A percentile compares a stretch with the other conserved stretches of the same genome.
Conservation (phyloP, 345 rosid species). For the Melaleuca quinquenervia region DNA sequence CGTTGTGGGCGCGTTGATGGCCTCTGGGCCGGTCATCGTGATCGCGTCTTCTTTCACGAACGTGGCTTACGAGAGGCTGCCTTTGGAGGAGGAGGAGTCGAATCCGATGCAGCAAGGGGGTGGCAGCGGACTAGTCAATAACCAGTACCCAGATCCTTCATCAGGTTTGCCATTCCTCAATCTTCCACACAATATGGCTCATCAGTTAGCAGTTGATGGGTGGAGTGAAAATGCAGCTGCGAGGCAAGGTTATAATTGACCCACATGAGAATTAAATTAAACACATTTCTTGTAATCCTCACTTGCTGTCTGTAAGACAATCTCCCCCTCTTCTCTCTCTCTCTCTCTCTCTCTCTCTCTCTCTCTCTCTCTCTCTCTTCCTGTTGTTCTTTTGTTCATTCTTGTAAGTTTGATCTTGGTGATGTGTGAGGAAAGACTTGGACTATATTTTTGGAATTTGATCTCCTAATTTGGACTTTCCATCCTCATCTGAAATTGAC, state of each 20-base stretch:
- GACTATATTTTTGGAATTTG: neutral
- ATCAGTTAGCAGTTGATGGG: neutral
- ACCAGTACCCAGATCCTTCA: conserved; percentile 12
- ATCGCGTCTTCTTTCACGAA: conserved; percentile 34
- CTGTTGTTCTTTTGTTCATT: neutral
- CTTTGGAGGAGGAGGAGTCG: conserved; percentile 27
- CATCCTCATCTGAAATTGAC: neutral
- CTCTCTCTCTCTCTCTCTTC: neutral
- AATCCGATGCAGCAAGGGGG: conserved; percentile 3
- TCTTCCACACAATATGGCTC: conserved; percentile 20
- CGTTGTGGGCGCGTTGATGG: conserved; percentile 36
- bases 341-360: neutral
- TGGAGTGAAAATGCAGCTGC: neutral
- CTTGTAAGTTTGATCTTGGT: neutral
- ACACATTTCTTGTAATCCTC: neutral
- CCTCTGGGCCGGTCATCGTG: conserved; percentile 39
- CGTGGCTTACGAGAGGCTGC: conserved; percentile 41
- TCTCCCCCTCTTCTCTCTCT: neutral
- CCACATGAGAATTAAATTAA: neutral
- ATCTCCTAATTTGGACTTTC: neutral
- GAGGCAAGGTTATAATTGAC: neutral
- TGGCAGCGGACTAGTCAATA: neutral
- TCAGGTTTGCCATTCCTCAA: conserved; percentile 21
- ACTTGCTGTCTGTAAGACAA: neutral
- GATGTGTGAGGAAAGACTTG: neutral